These are phyloP conservation scores for Ustilago bromivora DNA, from an alignment of 1,284 basidiomycete genomes.

Conservation along the genomic window DNA sequence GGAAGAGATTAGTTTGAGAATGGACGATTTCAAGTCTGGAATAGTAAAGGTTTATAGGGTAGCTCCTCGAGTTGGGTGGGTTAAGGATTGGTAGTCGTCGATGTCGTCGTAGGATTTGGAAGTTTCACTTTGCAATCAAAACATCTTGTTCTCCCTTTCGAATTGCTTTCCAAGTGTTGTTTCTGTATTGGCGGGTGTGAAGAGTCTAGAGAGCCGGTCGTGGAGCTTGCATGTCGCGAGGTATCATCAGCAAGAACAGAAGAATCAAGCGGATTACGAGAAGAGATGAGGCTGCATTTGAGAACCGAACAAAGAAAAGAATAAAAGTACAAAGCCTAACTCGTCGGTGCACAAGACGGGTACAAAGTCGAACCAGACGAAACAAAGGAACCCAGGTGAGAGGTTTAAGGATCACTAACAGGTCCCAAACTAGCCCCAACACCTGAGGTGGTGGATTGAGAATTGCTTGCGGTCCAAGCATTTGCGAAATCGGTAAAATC, in stretches of 20 bases:
- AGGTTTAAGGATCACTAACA: constrained; percentile 31
- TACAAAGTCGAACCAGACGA: not conserved
- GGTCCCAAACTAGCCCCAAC: constrained; percentile 20
- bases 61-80: constrained; percentile 42
- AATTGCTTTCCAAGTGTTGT: no score
- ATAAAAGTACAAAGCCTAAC: constrained; percentile 10
- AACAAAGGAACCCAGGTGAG: not conserved
- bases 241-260: not conserved
- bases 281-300: not conserved
- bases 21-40: constrained; percentile 90
- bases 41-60: constrained; percentile 72
- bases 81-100: constrained; percentile 28
- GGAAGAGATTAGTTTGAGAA: constrained; percentile 82
- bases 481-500: constrained; percentile 52
- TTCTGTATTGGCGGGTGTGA: no score
- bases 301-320: not conserved
- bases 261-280: not conserved
- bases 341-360: no score
- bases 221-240: no score
- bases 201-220: no score
- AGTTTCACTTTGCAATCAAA: no score
- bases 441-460: not conserved
- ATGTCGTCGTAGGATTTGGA: not conserved
- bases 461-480: constrained; percentile 45
- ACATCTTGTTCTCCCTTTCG: no score